Conservation (phyloP, 352 stramenopile genomes). For the Phytophthora cryptogea region DNA sequence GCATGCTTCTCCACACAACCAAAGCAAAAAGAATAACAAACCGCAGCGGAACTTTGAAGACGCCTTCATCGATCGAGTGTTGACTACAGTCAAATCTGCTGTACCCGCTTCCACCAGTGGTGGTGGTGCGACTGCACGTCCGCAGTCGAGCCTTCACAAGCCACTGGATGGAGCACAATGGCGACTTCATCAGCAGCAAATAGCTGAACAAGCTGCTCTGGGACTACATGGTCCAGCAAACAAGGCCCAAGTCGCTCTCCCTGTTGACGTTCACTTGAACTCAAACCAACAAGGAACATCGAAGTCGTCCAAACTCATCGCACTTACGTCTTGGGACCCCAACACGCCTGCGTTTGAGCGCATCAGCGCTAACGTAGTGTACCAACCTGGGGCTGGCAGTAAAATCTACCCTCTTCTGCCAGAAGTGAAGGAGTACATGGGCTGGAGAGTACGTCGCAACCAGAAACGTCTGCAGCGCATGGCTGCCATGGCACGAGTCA, state of each 20-base stretch:
- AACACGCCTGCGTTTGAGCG: constrained; percentile 86
- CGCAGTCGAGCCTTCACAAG: constrained; percentile 27
- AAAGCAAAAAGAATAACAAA: constrained; percentile 25
- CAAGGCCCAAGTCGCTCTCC: constrained; percentile 8
- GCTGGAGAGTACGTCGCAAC: constrained; percentile 94
- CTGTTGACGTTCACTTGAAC: not conserved
- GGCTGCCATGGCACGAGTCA: constrained; percentile 76
- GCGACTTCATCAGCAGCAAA: constrained; percentile 46
- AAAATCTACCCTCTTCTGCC: constrained; percentile 88
- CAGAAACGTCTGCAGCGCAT: constrained; percentile 92
- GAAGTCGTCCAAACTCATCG: constrained; percentile 38
- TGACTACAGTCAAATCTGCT: constrained; percentile 64
- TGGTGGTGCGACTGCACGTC: constrained; percentile 1
- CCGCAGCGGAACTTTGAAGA: constrained; percentile 75
- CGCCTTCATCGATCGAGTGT: constrained; percentile 86
- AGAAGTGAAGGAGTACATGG: constrained; percentile 96
- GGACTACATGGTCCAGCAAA: constrained; percentile 1
- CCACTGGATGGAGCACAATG: constrained; percentile 43
- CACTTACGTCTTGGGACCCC: constrained; percentile 66
- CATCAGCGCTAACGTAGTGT: constrained; percentile 84
- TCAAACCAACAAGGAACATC: constrained; percentile 16
- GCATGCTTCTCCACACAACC: constrained; percentile 6
- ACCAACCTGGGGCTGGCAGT: constrained; percentile 79
- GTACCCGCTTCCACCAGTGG: constrained; percentile 13
- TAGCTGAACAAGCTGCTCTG: constrained; percentile 18